Conservation (phyloP, 305 asterid genomes). For the Fraxinus angustifolia region DNA sequence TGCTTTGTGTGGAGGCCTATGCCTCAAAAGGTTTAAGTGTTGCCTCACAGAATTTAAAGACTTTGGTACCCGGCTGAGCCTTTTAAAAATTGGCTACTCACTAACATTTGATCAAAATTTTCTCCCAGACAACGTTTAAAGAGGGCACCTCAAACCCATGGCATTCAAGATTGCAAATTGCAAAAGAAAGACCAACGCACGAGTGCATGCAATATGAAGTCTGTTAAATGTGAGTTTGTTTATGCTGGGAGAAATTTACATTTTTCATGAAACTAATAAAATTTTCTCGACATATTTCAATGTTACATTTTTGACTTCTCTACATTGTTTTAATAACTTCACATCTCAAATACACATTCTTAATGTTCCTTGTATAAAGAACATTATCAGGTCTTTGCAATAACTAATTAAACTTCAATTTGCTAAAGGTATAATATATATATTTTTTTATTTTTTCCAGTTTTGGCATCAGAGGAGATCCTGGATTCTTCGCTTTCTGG, state of each 20-base stretch:
- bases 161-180: constrained; percentile 30
- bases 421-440: neutral
- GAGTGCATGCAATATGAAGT: constrained; percentile 19
- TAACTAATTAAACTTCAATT: constrained; percentile 8
- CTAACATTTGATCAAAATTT: constrained; percentile 8
- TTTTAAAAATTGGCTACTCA: neutral
- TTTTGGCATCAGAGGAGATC: constrained; percentile 32
- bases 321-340: constrained; percentile 13
- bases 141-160: constrained; percentile 29
- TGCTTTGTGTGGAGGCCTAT: neutral
- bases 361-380: constrained; percentile 11
- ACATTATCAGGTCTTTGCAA: constrained; percentile 5
- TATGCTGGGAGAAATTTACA: neutral
- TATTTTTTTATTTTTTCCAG: constrained; percentile 33
- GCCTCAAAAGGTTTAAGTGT: neutral
- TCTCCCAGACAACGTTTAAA: constrained; percentile 43
- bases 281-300: constrained; percentile 4
- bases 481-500: constrained; percentile 37
- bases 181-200: constrained; percentile 27
- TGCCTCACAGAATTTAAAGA: neutral
- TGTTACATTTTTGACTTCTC: neutral
- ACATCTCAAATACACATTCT: constrained; percentile 16
- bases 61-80: neutral
- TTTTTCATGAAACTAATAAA: neutral
- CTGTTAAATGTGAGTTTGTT: constrained; percentile 37